phyloP scores from a whole-genome alignment of 169 alveolate genomes.

The Eimeria tenella region DNA sequence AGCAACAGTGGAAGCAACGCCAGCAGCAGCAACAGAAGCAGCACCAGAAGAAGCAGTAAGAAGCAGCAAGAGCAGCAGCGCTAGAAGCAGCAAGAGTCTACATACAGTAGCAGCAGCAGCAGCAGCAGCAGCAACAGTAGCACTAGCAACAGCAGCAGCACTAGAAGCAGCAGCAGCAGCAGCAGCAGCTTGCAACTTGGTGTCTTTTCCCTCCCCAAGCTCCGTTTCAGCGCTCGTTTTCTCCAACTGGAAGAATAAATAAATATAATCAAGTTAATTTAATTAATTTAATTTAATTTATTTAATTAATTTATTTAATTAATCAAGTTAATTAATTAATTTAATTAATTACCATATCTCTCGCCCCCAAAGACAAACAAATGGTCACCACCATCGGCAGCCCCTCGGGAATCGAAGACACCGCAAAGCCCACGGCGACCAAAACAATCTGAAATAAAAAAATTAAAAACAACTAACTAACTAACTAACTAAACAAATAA shows the following conservation, averaged over 20 bases:
- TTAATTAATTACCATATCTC: constrained; percentile 91
- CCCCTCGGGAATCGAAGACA: constrained; percentile 98
- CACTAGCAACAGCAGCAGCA: constrained; percentile 76
- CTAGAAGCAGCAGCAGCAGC: neutral
- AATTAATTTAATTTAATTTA: neutral
- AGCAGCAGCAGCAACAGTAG: neutral
- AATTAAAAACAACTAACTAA: constrained; percentile 74
- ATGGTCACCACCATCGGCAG: constrained; percentile 98
- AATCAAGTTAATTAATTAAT: no score
- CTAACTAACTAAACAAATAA: no score
- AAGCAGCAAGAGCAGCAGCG: no score
- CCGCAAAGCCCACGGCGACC: constrained; percentile 97
- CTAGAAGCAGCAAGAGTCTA: no score
- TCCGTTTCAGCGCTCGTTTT: no score
- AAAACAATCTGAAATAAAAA: constrained; percentile 89
- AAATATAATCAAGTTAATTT: neutral
- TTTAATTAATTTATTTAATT: neutral
- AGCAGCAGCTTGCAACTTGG: neutral
- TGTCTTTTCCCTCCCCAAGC: neutral
- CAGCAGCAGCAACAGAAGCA: no score
- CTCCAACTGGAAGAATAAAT: neutral
- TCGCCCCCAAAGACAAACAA: constrained; percentile 95
- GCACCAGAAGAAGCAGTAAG: no score
- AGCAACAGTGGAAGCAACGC: no score
- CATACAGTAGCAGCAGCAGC: neutral